Evolutionary conservation across 257 asterid species (phyloP).

Genomic region (Nicotiana sylvestris): DNA sequence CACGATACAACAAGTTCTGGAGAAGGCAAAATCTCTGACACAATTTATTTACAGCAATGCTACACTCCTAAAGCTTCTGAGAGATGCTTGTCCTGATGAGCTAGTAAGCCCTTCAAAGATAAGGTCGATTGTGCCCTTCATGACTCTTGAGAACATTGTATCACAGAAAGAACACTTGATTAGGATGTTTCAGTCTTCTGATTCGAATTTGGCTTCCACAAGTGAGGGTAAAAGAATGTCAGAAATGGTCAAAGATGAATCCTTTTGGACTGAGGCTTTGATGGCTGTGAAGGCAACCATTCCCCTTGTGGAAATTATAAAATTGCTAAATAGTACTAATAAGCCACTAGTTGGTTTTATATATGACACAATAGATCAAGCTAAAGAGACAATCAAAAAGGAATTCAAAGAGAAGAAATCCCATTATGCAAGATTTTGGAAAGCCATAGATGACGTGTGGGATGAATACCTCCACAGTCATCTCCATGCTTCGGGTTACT

Average conservation of each 20-base stretch:
- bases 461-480: slow-evolving; percentile 45
- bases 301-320: slow-evolving; percentile 45
- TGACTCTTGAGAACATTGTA: slow-evolving; percentile 52
- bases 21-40: slow-evolving; percentile 41
- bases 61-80: slow-evolving; percentile 20
- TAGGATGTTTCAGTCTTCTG: slow-evolving; percentile 28
- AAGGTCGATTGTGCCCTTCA: slow-evolving; percentile 29
- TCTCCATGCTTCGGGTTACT: slow-evolving; percentile 59
- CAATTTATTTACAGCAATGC: slow-evolving; percentile 32
- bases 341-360: slow-evolving; percentile 36
- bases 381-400: slow-evolving; percentile 48
- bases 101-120: slow-evolving; percentile 29
- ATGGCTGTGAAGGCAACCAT: slow-evolving; percentile 36
- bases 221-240: slow-evolving; percentile 32
- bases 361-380: slow-evolving; percentile 59
- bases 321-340: slow-evolving; percentile 22
- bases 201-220: slow-evolving; percentile 19
- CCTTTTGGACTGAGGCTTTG: slow-evolving; percentile 46
- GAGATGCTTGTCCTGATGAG: slow-evolving; percentile 18
- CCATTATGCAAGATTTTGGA: slow-evolving; percentile 44
- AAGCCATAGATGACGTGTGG: slow-evolving; percentile 58
- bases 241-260: slow-evolving; percentile 29
- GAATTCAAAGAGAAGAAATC: slow-evolving; percentile 31
- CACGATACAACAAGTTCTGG: slow-evolving; percentile 26
- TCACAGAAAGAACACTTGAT: slow-evolving; percentile 22